phyloP scores from a whole-genome alignment of 495 filamentous ascomycete genomes.

The Aspergillus heteromorphus region DNA sequence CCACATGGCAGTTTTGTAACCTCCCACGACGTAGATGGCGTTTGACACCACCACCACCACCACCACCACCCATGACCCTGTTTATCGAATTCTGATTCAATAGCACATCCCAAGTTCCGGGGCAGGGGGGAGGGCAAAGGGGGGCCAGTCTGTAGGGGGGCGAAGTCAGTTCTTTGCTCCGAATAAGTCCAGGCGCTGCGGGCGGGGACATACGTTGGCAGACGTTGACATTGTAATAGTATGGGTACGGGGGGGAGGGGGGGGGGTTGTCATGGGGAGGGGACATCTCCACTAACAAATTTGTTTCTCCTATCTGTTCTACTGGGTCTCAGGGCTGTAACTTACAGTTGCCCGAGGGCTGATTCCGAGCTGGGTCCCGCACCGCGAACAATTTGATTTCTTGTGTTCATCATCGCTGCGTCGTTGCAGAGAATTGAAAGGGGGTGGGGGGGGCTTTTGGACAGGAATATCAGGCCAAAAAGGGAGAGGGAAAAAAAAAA shows the following conservation, averaged over 20 bases:
- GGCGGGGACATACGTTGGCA: not conserved
- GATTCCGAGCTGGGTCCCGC: too few relatives aligned
- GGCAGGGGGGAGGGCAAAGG: not conserved
- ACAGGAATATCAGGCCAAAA: too few relatives aligned
- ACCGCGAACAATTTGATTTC: too few relatives aligned
- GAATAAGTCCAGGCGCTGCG: not conserved
- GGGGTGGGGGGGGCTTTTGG: too few relatives aligned
- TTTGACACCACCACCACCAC: too few relatives aligned
- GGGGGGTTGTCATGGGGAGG: too few relatives aligned
- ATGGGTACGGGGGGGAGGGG: not conserved
- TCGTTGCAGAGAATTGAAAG: not conserved
- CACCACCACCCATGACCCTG: not conserved
- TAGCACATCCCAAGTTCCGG: not conserved
- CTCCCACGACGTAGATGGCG: constrained; percentile 9
- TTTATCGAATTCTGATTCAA: not conserved
- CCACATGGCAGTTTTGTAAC: constrained; percentile 21
- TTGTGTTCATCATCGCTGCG: too few relatives aligned
- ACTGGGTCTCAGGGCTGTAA: too few relatives aligned
- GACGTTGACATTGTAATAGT: not conserved
- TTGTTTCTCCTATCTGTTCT: too few relatives aligned
- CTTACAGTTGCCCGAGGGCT: too few relatives aligned
- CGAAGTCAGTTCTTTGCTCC: not conserved
- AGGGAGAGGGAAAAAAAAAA: not conserved
- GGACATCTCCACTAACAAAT: too few relatives aligned
- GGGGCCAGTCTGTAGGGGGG: not conserved